These are phyloP conservation scores for Boletus pseudo-olivaceus DNA, from an alignment of 768 basidiomycete genomes.

Conservation along the genomic window DNA sequence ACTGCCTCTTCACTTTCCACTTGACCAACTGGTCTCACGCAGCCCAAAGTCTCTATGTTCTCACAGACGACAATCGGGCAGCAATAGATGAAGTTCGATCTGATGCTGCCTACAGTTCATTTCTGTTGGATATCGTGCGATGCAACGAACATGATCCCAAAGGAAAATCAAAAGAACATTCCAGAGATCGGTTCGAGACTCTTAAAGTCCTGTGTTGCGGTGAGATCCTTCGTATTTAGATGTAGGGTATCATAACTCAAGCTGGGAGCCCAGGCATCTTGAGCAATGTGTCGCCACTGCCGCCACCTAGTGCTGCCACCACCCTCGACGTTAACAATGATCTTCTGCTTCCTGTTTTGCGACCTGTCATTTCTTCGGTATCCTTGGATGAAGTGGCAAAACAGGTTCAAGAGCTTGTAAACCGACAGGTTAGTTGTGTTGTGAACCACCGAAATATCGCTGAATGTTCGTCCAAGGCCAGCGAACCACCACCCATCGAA, in stretches of 20 bases:
- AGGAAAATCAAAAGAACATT: slow-evolving; percentile 39
- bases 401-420: slow-evolving; percentile 49
- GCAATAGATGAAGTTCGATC: slow-evolving; percentile 63
- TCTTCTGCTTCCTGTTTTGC: slow-evolving; percentile 66
- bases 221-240: slow-evolving; percentile 29
- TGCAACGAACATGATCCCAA: slow-evolving; percentile 29
- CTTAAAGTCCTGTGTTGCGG: slow-evolving; percentile 72
- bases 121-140: slow-evolving; percentile 61
- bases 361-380: slow-evolving; percentile 59
- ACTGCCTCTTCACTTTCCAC: background rate
- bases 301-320: slow-evolving; percentile 60
- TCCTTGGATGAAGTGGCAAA: slow-evolving; percentile 50
- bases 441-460: background rate
- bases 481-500: slow-evolving; percentile 48
- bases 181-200: slow-evolving; percentile 47
- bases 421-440: slow-evolving; percentile 42
- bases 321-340: slow-evolving; percentile 68
- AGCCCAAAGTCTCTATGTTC: slow-evolving; percentile 92
- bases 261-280: slow-evolving; percentile 53
- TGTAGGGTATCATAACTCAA: background rate
- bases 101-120: slow-evolving; percentile 58
- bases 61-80: slow-evolving; percentile 87
- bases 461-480: slow-evolving; percentile 34
- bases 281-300: slow-evolving; percentile 72
- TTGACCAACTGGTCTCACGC: slow-evolving; percentile 1